Evolutionary conservation across 2,329 filamentous ascomycete species (phyloP).

Genomic region (Colletotrichum ledebouriae): DNA sequence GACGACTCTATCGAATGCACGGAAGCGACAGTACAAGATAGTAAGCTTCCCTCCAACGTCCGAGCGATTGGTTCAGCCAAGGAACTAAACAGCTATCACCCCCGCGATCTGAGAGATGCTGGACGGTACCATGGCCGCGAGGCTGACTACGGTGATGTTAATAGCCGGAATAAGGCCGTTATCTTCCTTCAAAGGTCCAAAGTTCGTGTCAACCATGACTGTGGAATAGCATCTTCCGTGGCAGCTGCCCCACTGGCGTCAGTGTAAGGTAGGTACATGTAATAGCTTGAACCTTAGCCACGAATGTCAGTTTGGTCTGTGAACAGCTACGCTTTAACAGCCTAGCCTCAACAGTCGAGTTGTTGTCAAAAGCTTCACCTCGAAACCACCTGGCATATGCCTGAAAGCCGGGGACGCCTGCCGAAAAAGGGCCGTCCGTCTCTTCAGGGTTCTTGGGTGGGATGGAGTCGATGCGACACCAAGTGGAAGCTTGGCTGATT

Average conservation of each 20-base stretch:
- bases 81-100: neutral
- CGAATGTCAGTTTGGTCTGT: neutral
- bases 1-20: neutral
- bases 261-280: neutral
- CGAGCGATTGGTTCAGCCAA: slow-evolving; percentile 29
- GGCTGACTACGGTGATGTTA: neutral
- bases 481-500: slow-evolving; percentile 26
- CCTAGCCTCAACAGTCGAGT: neutral
- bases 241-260: neutral
- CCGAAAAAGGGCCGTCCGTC: neutral
- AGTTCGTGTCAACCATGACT: neutral
- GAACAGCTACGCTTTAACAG: neutral
- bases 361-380: neutral
- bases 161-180: neutral
- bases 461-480: slow-evolving; percentile 18
- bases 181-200: neutral
- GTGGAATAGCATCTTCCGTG: neutral
- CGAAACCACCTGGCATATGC: neutral
- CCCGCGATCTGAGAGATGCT: neutral
- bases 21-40: neutral
- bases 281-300: slow-evolving; percentile 9
- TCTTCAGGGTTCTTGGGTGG: slow-evolving; percentile 8
- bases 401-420: neutral
- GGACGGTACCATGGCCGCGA: neutral
- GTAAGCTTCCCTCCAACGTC: neutral